Percentiles rank a stretch among this genome's conserved stretches.
These are phyloP conservation scores for Citrus glauca DNA, from an alignment of 345 rosid species.

Conservation along the genomic window DNA sequence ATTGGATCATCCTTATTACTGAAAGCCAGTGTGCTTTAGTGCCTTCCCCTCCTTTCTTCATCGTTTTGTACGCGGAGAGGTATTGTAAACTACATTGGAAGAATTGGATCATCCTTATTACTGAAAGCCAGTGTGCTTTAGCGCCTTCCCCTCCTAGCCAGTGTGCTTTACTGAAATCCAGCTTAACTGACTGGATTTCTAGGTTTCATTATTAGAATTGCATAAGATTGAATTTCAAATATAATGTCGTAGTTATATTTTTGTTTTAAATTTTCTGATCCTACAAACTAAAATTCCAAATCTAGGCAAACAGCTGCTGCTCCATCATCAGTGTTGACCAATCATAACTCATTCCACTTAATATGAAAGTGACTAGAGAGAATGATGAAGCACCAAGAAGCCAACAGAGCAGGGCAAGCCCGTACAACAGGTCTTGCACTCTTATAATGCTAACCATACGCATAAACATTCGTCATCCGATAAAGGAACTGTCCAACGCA, in stretches of 20 bases:
- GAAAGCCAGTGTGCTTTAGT: not conserved
- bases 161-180: not conserved
- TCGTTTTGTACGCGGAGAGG: no score
- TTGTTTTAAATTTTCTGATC: not conserved
- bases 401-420: no score
- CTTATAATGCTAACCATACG: not conserved
- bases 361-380: no score
- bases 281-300: not conserved
- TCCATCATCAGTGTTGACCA: not conserved
- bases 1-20: not conserved
- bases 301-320: conserved; percentile 6
- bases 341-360: not conserved
- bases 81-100: no score
- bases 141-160: not conserved
- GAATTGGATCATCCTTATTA: no score
- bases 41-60: not conserved
- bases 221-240: not conserved
- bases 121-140: conserved; percentile 1
- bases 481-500: not conserved
- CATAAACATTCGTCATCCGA: no score
- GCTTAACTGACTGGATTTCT: not conserved
- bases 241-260: not conserved
- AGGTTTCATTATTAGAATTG: not conserved
- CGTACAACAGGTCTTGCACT: not conserved
- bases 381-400: no score